Evolutionary conservation across 331 rosid genomes (phyloP), one percentile per base, ranked within the genome.

Genomic region (Saraca asoca): DNA sequence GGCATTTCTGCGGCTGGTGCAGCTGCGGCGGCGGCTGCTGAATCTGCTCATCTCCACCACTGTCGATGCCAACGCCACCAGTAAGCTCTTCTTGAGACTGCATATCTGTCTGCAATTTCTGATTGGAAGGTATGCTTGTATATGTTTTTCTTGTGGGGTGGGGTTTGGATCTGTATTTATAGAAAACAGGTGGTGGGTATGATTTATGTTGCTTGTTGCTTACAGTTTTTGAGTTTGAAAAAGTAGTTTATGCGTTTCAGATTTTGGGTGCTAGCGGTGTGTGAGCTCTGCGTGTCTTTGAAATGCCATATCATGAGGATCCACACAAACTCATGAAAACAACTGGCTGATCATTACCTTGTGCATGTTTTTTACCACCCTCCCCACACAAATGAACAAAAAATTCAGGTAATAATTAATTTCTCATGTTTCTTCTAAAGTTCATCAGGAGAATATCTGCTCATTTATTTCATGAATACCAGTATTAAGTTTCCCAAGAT

Each of bases 201-300:
- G 57, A 34, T 11, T 64, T 33, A 48, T n/a, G 74, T 34, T 7
- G 42, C 63, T 19, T 38, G 63, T 54, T 59, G 69, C 62, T 50
- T 66, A 24, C 31, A 19, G 31, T 41, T 14, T 14, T 46, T 20
- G 65, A 24, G 12, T 12, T 19, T 12, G 50, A 58, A 66, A 33
- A 13, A 24, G 31, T 33, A 3, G 31, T 24, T 24, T 24, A 68
- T 58, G 63, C 62, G 58, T 42, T 74, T 74, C 68, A 42, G 39
- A 2, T 50, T 37, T 24, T 24, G 24, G 20, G 17, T 1, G 31
- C 31, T 24, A 24, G 31, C 31, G 1, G 3, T 1, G 31, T 24
- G 31, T 24, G 12, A 33, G 44, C 69, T 51, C 53, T 20, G 70
- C 66, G 78, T 71, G 74, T 71, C 66, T 16, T 5, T 38, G 63